Evolutionary conservation across 2,329 filamentous ascomycete genomes (phyloP), one percentile per base, ranked within the genome.

Genomic region (Fusarium siculi): DNA sequence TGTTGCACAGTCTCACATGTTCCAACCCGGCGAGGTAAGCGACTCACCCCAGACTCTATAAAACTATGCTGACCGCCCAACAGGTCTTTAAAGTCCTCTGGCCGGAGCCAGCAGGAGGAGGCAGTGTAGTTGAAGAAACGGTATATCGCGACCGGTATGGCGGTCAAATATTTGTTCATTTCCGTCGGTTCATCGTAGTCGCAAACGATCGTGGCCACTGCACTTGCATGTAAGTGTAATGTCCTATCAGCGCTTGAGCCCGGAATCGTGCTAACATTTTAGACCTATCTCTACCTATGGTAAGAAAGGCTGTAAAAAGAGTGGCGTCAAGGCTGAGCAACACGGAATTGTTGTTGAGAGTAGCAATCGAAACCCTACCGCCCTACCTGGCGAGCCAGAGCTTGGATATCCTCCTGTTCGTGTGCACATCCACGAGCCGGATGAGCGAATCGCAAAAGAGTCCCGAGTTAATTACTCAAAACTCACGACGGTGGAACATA

Each of bases 381-480:
- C 73, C 23, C 70, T 87, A 3, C 66, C 78, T 3, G 77, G 79
- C 15, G 88, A 90, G 74, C 85, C 86, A 3, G 56, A 74, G 1
- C 82, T 89, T 14, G 88, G 88, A 1, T 88, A 87, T 55, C 39
- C 73, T 0, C 84, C 88, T 0, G 82, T 89, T 40, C 80, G 79
- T 34, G 81, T 88, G 46, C 77, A 82, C 2, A 83, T 89, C 25
- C 80, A 78, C 25, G 79, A 82, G 8, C 78, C 81, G 19, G 82
- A 81, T 37, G 87, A 90, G 66, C 84, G 79, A 60, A 81, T 90
- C 11, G 81, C 82, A 16, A 81, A 73, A 36, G 84, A 87, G 68
- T 90, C 88, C 18, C 85, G 88, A 9, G 84, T 89, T 72, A 89
- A 90, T 79, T 90, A 90, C 77, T 85, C 87, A 9, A 90, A 90